phyloP scores from a whole-genome alignment of 2,329 filamentous ascomycete genomes.

The Trichophyton simii region DNA sequence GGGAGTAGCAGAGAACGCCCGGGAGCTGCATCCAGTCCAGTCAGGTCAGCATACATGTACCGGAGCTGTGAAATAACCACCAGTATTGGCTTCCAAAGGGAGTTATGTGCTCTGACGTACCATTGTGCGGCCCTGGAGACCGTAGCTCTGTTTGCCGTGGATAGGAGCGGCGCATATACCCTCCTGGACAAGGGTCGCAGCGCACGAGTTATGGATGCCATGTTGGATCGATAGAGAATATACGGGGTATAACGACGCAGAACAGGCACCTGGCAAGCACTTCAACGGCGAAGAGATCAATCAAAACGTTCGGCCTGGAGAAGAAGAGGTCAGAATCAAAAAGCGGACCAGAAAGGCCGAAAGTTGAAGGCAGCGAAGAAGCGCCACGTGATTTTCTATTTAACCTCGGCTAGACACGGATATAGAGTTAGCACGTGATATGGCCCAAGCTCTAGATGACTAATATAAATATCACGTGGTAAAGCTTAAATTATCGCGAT shows the following conservation, averaged over 20 bases:
- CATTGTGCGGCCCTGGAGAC: constrained; percentile 30
- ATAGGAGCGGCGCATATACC: constrained; percentile 25
- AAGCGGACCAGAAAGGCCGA: neutral
- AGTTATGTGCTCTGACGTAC: constrained; percentile 19
- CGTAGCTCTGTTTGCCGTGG: constrained; percentile 28
- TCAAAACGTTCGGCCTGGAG: neutral
- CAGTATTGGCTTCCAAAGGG: neutral
- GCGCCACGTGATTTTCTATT: neutral
- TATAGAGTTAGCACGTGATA: neutral
- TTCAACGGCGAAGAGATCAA: neutral
- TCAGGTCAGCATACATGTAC: neutral
- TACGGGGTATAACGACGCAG: neutral
- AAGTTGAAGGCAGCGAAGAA: neutral
- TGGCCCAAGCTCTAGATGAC: neutral
- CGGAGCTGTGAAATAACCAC: neutral
- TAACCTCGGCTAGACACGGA: neutral
- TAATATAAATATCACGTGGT: neutral
- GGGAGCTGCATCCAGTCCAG: constrained; percentile 24
- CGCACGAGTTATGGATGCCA: constrained; percentile 38
- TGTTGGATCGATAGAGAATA: constrained; percentile 16
- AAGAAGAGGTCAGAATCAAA: neutral
- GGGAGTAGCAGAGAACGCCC: constrained; percentile 50
- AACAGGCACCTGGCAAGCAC: neutral
- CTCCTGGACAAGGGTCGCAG: constrained; percentile 36
- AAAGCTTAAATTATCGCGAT: neutral